Evolutionary conservation across 2,329 filamentous ascomycete species (phyloP).

Genomic region (Fusarium mangiferae): DNA sequence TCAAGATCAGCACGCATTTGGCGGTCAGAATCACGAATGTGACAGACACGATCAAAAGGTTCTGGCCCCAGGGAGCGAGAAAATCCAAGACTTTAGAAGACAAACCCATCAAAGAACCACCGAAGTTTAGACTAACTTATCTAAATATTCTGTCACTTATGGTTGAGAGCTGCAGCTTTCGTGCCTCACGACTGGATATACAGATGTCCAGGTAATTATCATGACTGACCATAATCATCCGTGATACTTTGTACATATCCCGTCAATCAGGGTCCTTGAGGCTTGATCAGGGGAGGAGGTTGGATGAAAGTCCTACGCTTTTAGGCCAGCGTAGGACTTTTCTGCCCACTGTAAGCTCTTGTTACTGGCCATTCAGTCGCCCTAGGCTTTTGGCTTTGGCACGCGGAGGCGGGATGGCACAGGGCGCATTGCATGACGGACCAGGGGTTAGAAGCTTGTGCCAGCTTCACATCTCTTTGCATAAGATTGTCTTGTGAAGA

Average conservation of each 20-base stretch:
- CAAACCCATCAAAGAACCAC: neutral
- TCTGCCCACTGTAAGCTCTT: constrained; percentile 7
- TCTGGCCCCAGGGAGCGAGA: neutral
- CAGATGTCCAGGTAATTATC: neutral
- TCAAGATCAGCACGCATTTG: constrained; percentile 28
- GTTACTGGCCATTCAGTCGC: constrained; percentile 16
- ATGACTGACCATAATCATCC: neutral
- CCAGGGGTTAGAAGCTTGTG: constrained; percentile 40
- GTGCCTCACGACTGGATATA: neutral
- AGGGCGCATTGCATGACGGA: constrained; percentile 40
- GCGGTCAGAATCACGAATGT: neutral
- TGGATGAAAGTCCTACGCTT: constrained; percentile 31
- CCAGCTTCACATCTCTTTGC: constrained; percentile 32
- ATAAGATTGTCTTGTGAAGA: constrained; percentile 9
- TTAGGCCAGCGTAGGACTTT: constrained; percentile 34
- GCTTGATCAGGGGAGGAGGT: constrained; percentile 8
- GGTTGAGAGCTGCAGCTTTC: neutral
- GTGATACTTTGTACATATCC: neutral
- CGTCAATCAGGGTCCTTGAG: constrained; percentile 19
- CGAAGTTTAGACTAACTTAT: neutral
- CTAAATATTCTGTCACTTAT: neutral
- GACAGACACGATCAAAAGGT: neutral
- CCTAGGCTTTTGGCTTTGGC: constrained; percentile 13
- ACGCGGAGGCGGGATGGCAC: constrained; percentile 33
- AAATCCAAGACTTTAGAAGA: neutral